Evolutionary conservation across 305 asterid species (phyloP), one percentile per base, ranked within the genome.

Genomic region (Solanum aculeatissimum): DNA sequence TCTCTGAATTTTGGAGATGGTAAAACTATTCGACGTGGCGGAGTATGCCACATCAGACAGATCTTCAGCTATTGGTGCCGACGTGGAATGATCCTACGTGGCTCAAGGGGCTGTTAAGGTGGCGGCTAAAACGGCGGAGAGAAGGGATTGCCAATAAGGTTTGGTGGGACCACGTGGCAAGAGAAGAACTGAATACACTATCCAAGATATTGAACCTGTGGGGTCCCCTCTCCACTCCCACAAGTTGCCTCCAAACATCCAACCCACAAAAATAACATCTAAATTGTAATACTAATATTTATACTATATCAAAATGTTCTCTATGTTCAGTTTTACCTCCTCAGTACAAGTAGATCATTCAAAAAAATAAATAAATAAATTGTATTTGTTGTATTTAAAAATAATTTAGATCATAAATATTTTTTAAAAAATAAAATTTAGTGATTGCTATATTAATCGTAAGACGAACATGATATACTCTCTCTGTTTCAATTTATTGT

Each of bases 91-190:
- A 32, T 32, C 86, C 88, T 84, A 81, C 42, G 83, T 85, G 90
- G 88, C 81, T 81, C 69, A 62, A 70, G 72, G 79, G 19, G 83
- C 89, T 83, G 47, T 78, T 70, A 66, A 19, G 84, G 80, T 85
- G 86, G 88, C 92, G 90, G 89, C 87, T 77, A 81, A 47, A 86
- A 83, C 85, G 90, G 87, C 89, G 87, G 91, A 53, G 54, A 70
- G 71, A 40, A 62, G 35, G 69, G 83, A 25, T 68, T 62, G 78
- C 71, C 88, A 80, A 69, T 74, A 60, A 70, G 82, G 18, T 27
- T 51, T 21, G 54, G 86, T 42, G 85, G 83, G 75, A 40, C 85
- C 88, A 60, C 80, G 80, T 85, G 86, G 84, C 82, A 18, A 19
- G 25, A 53, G 49, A 10, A 9, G 66, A 78, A 58, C 84, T 66